phyloP scores from a whole-genome alignment of 129 eudicot species.

The Centrapalus pauciflorus region DNA sequence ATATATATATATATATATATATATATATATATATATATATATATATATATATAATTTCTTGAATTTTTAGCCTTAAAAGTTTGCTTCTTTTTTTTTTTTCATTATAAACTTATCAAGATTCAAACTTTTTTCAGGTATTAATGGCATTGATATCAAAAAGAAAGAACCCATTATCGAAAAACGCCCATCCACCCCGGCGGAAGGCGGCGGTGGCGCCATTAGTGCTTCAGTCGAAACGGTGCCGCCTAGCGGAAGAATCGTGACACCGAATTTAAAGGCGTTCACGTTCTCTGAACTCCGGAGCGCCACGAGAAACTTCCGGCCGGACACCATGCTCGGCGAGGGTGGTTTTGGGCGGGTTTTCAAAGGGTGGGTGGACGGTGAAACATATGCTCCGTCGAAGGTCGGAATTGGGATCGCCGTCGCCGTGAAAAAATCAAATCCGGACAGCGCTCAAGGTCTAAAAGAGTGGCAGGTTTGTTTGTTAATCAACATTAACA shows the following conservation, averaged over 20 bases:
- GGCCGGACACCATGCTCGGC: constrained; percentile 71
- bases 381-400: constrained; percentile 61
- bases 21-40: neutral
- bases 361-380: constrained; percentile 77
- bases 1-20: no score
- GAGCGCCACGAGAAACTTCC: constrained; percentile 76
- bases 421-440: constrained; percentile 79
- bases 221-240: neutral
- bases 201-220: neutral
- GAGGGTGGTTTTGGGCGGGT: constrained; percentile 91
- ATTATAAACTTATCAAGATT: neutral
- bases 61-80: neutral
- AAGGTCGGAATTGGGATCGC: constrained; percentile 61
- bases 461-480: constrained; percentile 87
- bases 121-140: neutral
- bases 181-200: neutral
- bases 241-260: constrained; percentile 35
- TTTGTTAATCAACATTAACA: no score
- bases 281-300: constrained; percentile 41
- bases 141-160: constrained; percentile 7
- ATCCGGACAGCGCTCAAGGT: constrained; percentile 83
- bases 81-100: neutral
- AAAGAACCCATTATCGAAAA: constrained; percentile 11
- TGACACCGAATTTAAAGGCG: constrained; percentile 49
- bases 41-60: neutral